Conservation (phyloP, 768 basidiomycete genomes). For the Pleurotus djamor region DNA sequence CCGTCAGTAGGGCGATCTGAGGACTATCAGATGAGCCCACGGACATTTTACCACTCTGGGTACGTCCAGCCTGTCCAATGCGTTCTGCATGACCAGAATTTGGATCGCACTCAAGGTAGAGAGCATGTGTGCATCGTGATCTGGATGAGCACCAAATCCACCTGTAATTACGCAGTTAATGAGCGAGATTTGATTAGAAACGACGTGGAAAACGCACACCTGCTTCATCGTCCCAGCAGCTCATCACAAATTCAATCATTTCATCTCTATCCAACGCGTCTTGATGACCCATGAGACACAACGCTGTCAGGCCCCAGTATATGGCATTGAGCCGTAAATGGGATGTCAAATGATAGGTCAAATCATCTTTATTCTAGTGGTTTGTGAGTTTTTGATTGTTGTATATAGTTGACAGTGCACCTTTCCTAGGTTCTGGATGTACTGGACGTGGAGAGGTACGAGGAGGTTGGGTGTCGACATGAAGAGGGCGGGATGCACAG, state of each 20-base stretch:
- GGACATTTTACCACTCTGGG: constrained; percentile 74
- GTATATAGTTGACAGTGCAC: too few species aligned
- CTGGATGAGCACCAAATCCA: constrained; percentile 89
- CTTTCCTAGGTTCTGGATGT: constrained; percentile 74
- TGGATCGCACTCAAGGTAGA: constrained; percentile 92
- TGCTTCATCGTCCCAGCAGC: constrained; percentile 92
- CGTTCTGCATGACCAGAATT: constrained; percentile 83
- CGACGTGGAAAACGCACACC: constrained; percentile 36
- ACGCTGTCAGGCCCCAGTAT: constrained; percentile 94
- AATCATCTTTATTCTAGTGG: constrained; percentile 82
- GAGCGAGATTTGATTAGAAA: neutral
- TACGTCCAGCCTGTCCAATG: constrained; percentile 67
- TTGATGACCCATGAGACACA: constrained; percentile 74
- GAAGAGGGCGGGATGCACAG: neutral
- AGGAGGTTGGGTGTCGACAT: constrained; percentile 21
- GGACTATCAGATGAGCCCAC: constrained; percentile 17
- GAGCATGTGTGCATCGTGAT: constrained; percentile 88
- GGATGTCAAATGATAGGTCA: constrained; percentile 86
- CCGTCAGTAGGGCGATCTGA: neutral
- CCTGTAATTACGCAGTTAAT: constrained; percentile 43
- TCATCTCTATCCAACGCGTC: constrained; percentile 83
- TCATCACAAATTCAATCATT: constrained; percentile 87
- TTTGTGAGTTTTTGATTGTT: too few species aligned
- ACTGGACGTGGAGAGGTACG: constrained; percentile 64
- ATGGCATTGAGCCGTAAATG: constrained; percentile 95